Evolutionary conservation across 2,329 filamentous ascomycete species (phyloP).

Genomic region (Colletotrichum theobromicola): DNA sequence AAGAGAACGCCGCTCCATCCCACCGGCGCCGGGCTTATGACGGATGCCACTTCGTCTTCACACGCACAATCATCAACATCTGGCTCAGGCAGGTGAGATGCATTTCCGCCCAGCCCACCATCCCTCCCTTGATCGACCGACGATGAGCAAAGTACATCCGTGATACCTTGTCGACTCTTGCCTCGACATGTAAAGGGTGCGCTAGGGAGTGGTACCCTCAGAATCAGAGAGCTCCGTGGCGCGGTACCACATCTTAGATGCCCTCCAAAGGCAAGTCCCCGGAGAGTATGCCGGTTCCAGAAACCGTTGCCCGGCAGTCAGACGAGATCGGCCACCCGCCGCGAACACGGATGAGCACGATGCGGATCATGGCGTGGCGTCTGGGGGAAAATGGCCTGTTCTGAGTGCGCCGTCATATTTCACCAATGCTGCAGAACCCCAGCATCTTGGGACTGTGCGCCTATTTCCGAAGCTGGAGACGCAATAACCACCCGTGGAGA

Average conservation of each 20-base stretch:
- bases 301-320: conserved; percentile 10
- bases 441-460: background rate
- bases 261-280: background rate
- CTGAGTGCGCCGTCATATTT: conserved; percentile 8
- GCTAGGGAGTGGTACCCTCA: background rate
- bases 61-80: background rate
- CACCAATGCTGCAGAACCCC: background rate
- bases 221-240: background rate
- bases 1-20: background rate
- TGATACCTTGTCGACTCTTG: background rate
- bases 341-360: background rate
- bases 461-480: background rate
- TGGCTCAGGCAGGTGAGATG: background rate
- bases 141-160: background rate
- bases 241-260: background rate
- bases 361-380: conserved; percentile 8
- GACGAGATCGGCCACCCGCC: conserved; percentile 7
- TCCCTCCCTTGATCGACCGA: background rate
- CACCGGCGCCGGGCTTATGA: background rate
- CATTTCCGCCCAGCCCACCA: background rate
- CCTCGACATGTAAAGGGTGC: background rate
- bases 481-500: background rate
- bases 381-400: conserved; percentile 10
- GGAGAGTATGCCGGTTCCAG: conserved; percentile 4
- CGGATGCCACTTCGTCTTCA: background rate